Percentiles rank a stretch among this genome's conserved stretches.
These are phyloP conservation scores for Alternaria solani DNA, from an alignment of 2,329 filamentous ascomycete genomes.

Conservation along the genomic window DNA sequence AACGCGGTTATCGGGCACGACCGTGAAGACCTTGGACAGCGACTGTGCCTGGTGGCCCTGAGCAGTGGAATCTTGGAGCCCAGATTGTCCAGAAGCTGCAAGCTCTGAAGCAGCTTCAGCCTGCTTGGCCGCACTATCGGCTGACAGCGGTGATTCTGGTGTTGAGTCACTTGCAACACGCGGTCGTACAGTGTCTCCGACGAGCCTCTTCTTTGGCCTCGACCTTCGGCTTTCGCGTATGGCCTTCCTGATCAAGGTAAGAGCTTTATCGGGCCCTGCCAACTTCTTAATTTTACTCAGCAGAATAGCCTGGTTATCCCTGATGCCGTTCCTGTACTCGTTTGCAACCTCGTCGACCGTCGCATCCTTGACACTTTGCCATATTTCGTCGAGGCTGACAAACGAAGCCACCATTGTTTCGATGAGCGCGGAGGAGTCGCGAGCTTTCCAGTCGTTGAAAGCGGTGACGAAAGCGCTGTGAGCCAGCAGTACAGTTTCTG, in stretches of 20 bases:
- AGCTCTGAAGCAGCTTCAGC: slow-evolving; percentile 44
- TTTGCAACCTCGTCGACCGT: slow-evolving; percentile 75
- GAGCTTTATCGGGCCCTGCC: slow-evolving; percentile 74
- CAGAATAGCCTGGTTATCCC: slow-evolving; percentile 80
- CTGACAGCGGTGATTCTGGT: slow-evolving; percentile 36
- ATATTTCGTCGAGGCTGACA: slow-evolving; percentile 83
- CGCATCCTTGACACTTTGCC: slow-evolving; percentile 82
- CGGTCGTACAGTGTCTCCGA: slow-evolving; percentile 72
- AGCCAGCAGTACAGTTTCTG: slow-evolving; percentile 70
- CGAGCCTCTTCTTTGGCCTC: slow-evolving; percentile 69
- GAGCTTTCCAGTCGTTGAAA: slow-evolving; percentile 84
- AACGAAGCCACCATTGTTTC: slow-evolving; percentile 89
- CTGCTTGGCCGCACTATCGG: slow-evolving; percentile 49
- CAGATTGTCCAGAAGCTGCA: slow-evolving; percentile 29
- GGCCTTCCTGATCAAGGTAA: slow-evolving; percentile 76
- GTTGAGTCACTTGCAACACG: slow-evolving; percentile 64
- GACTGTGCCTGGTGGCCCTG: slow-evolving; percentile 53
- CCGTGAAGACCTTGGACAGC: slow-evolving; percentile 63
- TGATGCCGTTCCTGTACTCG: slow-evolving; percentile 81
- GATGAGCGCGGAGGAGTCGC: slow-evolving; percentile 78
- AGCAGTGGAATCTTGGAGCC: slow-evolving; percentile 18
- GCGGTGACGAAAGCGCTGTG: slow-evolving; percentile 80
- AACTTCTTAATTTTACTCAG: slow-evolving; percentile 82
- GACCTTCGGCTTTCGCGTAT: slow-evolving; percentile 75
- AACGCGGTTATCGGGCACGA: slow-evolving; percentile 75